A percentile compares a stretch with the other conserved stretches of the same genome.
phyloP scores from a whole-genome alignment of 1,139 yeast species.

The Scheffersomyces titani region DNA sequence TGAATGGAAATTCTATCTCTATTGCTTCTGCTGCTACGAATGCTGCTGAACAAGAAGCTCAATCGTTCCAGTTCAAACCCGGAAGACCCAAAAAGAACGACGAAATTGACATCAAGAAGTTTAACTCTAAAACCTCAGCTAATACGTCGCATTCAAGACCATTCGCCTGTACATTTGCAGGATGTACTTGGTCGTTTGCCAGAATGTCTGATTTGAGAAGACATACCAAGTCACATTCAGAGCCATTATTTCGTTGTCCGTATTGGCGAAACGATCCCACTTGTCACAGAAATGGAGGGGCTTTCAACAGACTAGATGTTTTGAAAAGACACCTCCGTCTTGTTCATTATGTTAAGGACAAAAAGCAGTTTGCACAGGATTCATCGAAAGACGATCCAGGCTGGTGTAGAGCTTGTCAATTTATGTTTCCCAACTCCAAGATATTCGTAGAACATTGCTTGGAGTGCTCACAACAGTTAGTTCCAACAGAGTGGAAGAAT shows the following conservation, averaged over 20 bases:
- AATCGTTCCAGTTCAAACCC: constrained; percentile 5
- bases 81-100: constrained; percentile 8
- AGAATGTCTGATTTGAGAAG: constrained; percentile 67
- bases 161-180: constrained; percentile 51
- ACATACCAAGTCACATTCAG: constrained; percentile 62
- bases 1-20: neutral
- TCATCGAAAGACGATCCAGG: constrained; percentile 51
- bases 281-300: constrained; percentile 73
- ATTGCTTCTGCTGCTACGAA: neutral
- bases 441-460: constrained; percentile 66
- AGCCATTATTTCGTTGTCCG: constrained; percentile 70
- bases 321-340: constrained; percentile 66
- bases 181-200: constrained; percentile 69
- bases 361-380: constrained; percentile 22
- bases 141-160: constrained; percentile 27
- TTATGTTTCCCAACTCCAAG: constrained; percentile 57
- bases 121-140: constrained; percentile 5
- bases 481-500: constrained; percentile 30
- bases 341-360: constrained; percentile 63
- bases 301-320: constrained; percentile 70
- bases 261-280: constrained; percentile 66
- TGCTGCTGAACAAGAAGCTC: neutral
- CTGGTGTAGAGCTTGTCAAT: constrained; percentile 64
- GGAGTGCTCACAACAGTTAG: constrained; percentile 52
- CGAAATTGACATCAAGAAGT: constrained; percentile 8